These are phyloP conservation scores for Aphanomyces stellatus DNA, from an alignment of 352 stramenopile genomes.

Conservation along the genomic window DNA sequence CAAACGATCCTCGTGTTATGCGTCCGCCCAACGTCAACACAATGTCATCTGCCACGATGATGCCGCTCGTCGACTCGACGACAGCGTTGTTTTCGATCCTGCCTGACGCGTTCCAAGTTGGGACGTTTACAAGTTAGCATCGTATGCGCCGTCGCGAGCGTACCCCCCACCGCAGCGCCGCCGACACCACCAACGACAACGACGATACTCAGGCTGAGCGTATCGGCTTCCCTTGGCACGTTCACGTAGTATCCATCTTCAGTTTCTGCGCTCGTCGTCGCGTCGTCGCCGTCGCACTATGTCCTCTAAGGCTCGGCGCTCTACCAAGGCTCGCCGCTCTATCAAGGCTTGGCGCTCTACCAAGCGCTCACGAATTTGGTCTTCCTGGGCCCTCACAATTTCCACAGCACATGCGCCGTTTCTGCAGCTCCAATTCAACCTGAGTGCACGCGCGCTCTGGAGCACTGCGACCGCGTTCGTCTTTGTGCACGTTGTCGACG, in stretches of 20 bases:
- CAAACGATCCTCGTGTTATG: slow-evolving; percentile 1
- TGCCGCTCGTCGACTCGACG: slow-evolving; percentile 22
- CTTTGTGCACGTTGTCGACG: slow-evolving; percentile 26
- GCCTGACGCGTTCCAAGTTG: background rate
- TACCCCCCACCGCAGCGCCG: background rate
- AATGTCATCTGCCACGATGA: slow-evolving; percentile 18
- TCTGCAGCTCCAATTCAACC: background rate
- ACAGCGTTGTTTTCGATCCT: slow-evolving; percentile 20
- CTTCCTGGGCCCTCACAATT: slow-evolving; percentile 41
- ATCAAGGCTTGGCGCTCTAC: slow-evolving; percentile 19
- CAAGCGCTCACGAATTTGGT: slow-evolving; percentile 24
- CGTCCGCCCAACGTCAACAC: background rate
- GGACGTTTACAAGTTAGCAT: background rate
- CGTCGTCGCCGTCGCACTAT: background rate
- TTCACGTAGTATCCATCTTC: background rate
- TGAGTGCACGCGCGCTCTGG: background rate
- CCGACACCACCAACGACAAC: background rate
- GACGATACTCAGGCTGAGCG: background rate
- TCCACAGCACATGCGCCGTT: slow-evolving; percentile 28
- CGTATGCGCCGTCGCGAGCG: background rate
- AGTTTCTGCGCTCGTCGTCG: background rate
- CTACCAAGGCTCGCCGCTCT: no score
- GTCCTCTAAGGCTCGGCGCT: slow-evolving; percentile 24
- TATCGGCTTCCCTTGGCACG: no score
- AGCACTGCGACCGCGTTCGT: background rate